Percentiles rank a stretch among this genome's conserved stretches.
Evolutionary conservation across 805 yeast species (phyloP).

Genomic region (Kurtzmaniella cleridarum): DNA sequence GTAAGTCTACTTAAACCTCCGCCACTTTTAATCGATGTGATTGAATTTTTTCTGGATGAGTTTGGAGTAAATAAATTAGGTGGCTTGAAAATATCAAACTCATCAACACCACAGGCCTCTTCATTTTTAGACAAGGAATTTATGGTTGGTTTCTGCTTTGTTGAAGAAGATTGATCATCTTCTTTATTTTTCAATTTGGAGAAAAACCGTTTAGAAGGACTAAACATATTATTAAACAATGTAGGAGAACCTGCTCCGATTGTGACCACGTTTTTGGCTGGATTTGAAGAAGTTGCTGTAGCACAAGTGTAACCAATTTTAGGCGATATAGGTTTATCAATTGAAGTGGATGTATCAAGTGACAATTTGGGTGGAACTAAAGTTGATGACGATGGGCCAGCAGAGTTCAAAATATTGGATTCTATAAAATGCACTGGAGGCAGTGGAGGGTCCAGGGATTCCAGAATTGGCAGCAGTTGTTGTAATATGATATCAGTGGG

Average conservation of each 20-base stretch:
- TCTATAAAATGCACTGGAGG: slow-evolving; percentile 15
- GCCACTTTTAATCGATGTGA: slow-evolving; percentile 16
- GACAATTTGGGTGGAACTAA: too few species aligned
- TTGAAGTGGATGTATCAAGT: too few species aligned
- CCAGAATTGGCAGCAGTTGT: background rate
- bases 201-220: slow-evolving; percentile 35
- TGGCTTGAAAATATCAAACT: slow-evolving; percentile 26
- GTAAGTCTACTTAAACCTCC: slow-evolving; percentile 26
- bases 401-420: slow-evolving; percentile 3
- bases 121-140: slow-evolving; percentile 24
- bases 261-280: slow-evolving; percentile 15
- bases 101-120: slow-evolving; percentile 6
- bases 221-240: slow-evolving; percentile 25
- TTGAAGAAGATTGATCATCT: background rate
- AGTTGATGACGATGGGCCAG: slow-evolving; percentile 5
- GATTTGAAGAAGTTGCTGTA: slow-evolving; percentile 16
- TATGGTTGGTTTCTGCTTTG: slow-evolving; percentile 21
- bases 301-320: background rate
- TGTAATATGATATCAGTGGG: background rate
- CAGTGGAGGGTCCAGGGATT: slow-evolving; percentile 8
- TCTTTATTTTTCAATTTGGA: slow-evolving; percentile 18
- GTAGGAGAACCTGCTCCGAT: slow-evolving; percentile 38
- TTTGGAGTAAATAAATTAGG: slow-evolving; percentile 25
- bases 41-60: slow-evolving; percentile 23
- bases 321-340: background rate